Percentiles rank a stretch among this genome's conserved stretches.
Conservation (phyloP, 495 filamentous ascomycete species). For the Barbatosphaeria neglecta region DNA sequence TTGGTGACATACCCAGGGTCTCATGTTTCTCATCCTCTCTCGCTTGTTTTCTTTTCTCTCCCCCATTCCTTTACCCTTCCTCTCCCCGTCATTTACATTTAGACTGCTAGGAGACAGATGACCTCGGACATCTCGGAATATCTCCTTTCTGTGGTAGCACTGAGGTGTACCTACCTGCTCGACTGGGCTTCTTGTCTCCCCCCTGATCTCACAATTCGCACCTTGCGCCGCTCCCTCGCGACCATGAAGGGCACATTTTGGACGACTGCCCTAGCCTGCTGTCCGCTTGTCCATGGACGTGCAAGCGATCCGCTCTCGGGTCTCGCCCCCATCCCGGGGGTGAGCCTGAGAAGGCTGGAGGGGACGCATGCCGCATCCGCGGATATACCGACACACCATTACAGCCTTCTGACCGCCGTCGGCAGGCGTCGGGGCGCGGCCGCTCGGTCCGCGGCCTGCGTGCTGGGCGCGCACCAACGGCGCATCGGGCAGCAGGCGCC, state of each 20-base stretch:
- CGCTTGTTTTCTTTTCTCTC: too few species aligned
- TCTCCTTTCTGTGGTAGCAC: too few species aligned
- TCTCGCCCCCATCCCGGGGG: not conserved
- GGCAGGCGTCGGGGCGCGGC: not conserved
- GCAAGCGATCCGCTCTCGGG: not conserved
- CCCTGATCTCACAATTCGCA: too few species aligned
- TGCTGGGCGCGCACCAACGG: constrained; percentile 22
- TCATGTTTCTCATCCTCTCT: too few species aligned
- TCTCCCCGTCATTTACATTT: too few species aligned
- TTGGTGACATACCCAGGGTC: too few species aligned
- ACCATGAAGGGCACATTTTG: not conserved
- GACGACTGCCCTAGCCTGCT: not conserved
- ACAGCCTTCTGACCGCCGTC: not conserved
- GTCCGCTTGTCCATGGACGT: not conserved
- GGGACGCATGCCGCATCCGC: not conserved
- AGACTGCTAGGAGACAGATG: too few species aligned
- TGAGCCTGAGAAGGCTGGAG: not conserved
- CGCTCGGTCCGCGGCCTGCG: constrained; percentile 11
- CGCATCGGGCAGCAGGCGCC: constrained; percentile 6
- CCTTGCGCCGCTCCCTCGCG: too few species aligned
- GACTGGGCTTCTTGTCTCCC: too few species aligned
- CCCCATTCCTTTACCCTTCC: too few species aligned
- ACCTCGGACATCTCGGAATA: too few species aligned
- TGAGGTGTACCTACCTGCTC: too few species aligned
- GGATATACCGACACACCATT: not conserved